A percentile compares a stretch with the other conserved stretches of the same genome.
These are phyloP conservation scores for Lachnum nothofagi DNA, from an alignment of 2,329 filamentous ascomycete genomes.

Conservation along the genomic window DNA sequence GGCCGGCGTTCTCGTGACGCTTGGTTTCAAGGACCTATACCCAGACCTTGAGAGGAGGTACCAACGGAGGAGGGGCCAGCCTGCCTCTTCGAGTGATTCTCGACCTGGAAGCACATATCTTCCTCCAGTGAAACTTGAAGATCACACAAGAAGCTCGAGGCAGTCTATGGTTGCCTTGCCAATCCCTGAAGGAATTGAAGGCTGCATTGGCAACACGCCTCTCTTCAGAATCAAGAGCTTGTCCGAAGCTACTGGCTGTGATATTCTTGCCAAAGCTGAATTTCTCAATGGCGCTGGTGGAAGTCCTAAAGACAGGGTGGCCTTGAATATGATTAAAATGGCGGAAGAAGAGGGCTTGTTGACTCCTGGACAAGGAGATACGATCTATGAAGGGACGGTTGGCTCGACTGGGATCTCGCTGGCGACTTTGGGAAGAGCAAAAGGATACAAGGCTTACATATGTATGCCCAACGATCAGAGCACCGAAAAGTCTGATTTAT, in stretches of 20 bases:
- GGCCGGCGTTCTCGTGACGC: slow-evolving; percentile 68
- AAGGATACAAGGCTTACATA: slow-evolving; percentile 88
- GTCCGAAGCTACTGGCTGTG: slow-evolving; percentile 79
- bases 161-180: slow-evolving; percentile 24
- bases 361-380: slow-evolving; percentile 76
- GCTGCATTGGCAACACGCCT: slow-evolving; percentile 88
- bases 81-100: slow-evolving; percentile 18
- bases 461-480: slow-evolving; percentile 95
- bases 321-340: slow-evolving; percentile 77
- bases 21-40: slow-evolving; percentile 76
- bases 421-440: slow-evolving; percentile 78
- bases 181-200: slow-evolving; percentile 77
- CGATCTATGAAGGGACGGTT: slow-evolving; percentile 95
- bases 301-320: slow-evolving; percentile 92
- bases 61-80: slow-evolving; percentile 39
- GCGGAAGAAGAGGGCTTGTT: slow-evolving; percentile 76
- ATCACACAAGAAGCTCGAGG: slow-evolving; percentile 43
- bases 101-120: slow-evolving; percentile 28
- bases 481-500: slow-evolving; percentile 80
- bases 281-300: slow-evolving; percentile 92
- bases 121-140: slow-evolving; percentile 49
- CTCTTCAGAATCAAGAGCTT: slow-evolving; percentile 81
- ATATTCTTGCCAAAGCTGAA: slow-evolving; percentile 90
- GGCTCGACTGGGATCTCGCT: slow-evolving; percentile 95
- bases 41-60: slow-evolving; percentile 66